Percentiles rank a stretch among this genome's conserved stretches.
Evolutionary conservation across 164 flowering plant genomes (phyloP).

Genomic region (Aristolochia californica): DNA sequence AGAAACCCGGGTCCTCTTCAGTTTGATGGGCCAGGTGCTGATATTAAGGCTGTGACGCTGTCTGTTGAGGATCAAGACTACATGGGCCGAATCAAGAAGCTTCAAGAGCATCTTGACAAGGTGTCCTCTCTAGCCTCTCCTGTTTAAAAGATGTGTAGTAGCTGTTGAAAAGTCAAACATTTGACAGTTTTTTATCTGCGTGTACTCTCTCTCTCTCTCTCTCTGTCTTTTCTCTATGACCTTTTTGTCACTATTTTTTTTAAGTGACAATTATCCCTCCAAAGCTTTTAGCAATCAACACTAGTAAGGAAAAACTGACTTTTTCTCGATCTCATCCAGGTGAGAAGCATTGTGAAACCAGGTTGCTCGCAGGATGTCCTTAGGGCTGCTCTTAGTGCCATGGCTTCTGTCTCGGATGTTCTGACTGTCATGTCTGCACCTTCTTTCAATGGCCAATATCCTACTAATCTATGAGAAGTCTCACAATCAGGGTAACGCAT

Average conservation of each 20-base stretch:
- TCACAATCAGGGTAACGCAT: too few relatives aligned
- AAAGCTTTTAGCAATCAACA: too few relatives aligned
- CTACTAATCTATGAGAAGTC: constrained; percentile 8
- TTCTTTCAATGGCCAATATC: constrained; percentile 30
- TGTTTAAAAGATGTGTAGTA: not conserved
- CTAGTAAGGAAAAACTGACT: too few relatives aligned
- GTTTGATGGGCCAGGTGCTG: constrained; percentile 95
- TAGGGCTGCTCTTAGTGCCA: constrained; percentile 88
- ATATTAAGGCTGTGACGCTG: constrained; percentile 63
- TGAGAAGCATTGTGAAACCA: constrained; percentile 82
- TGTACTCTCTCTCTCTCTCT: too few relatives aligned
- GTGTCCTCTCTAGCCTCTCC: constrained; percentile 31
- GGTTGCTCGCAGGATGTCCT: constrained; percentile 94
- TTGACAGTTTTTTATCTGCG: not conserved
- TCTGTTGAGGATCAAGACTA: constrained; percentile 97
- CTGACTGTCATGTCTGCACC: constrained; percentile 69
- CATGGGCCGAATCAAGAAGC: constrained; percentile 95
- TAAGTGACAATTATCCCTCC: not conserved
- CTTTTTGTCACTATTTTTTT: too few relatives aligned
- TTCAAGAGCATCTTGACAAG: constrained; percentile 85
- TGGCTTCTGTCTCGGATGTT: constrained; percentile 91
- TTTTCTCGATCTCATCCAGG: constrained; percentile 27
- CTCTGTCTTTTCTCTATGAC: too few relatives aligned
- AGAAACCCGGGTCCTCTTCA: constrained; percentile 99
- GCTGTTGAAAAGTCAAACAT: not conserved